Evolutionary conservation across 176 grass and related monocot species (phyloP).

Genomic region (Aegilops speltoides): DNA sequence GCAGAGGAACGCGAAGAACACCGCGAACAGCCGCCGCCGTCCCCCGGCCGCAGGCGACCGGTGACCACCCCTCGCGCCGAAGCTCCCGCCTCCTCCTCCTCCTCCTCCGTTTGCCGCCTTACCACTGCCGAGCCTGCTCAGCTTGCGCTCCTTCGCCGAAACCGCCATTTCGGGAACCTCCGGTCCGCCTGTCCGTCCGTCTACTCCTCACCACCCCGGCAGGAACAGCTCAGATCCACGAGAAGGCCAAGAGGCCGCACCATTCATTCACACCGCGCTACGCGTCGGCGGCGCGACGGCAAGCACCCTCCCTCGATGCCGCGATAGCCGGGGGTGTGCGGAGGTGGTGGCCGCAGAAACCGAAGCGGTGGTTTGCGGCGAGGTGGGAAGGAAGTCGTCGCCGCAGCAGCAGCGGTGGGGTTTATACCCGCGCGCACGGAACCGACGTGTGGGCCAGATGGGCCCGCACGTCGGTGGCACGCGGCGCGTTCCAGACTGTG

Average conservation of each 20-base stretch:
- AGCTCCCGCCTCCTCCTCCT: neutral
- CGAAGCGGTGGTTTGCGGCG: constrained; percentile 33
- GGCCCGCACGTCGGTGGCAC: constrained; percentile 1
- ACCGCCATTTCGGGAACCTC: constrained; percentile 12
- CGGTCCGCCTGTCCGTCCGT: neutral
- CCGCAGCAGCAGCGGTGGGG: neutral
- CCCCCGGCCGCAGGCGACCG: constrained; percentile 4
- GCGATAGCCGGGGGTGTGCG: neutral
- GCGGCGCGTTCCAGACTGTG: neutral
- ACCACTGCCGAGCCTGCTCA: constrained; percentile 37
- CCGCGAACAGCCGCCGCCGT: constrained; percentile 38
- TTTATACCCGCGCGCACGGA: constrained; percentile 27
- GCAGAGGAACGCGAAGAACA: constrained; percentile 51
- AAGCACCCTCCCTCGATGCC: neutral
- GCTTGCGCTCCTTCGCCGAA: constrained; percentile 47
- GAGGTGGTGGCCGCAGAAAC: constrained; percentile 40
- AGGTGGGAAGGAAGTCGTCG: neutral
- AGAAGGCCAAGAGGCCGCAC: constrained; percentile 2
- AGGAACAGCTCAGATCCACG: constrained; percentile 35
- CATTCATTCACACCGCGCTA: constrained; percentile 1
- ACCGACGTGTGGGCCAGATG: neutral
- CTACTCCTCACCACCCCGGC: neutral
- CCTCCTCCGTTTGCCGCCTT: neutral
- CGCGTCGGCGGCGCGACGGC: neutral
- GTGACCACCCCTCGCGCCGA: constrained; percentile 27